Conservation (phyloP, 495 filamentous ascomycete species). For the Aspergillus ostianus region DNA sequence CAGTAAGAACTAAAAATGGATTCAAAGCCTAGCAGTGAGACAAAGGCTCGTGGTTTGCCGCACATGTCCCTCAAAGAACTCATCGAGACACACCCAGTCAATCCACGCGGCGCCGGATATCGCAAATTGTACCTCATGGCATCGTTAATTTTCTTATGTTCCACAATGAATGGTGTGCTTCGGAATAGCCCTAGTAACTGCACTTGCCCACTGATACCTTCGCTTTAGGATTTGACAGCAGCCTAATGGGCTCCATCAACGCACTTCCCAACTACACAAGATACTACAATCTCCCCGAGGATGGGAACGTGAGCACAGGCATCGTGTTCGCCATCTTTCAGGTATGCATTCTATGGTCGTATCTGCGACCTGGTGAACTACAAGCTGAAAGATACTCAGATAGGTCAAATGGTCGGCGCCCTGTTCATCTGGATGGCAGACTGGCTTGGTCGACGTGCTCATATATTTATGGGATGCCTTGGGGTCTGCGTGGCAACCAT, state of each 20-base stretch:
- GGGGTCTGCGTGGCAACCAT: slow-evolving; percentile 16
- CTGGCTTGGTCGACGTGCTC: slow-evolving; percentile 13
- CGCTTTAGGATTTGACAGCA: slow-evolving; percentile 11
- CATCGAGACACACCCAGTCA: slow-evolving; percentile 8
- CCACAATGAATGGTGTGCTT: slow-evolving; percentile 16
- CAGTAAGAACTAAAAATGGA: too few species aligned
- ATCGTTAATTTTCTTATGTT: slow-evolving; percentile 13
- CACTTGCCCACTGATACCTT: background rate
- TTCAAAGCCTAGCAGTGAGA: background rate
- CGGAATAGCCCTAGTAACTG: background rate
- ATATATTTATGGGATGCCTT: slow-evolving; percentile 16
- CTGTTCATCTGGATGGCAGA: slow-evolving; percentile 18
- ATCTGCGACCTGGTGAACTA: too few species aligned
- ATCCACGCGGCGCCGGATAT: slow-evolving; percentile 14
- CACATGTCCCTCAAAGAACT: background rate
- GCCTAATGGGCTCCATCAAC: slow-evolving; percentile 14
- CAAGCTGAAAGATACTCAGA: background rate
- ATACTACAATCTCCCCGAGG: slow-evolving; percentile 9
- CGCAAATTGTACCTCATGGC: slow-evolving; percentile 13
- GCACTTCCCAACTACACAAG: slow-evolving; percentile 13
- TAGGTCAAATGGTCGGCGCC: slow-evolving; percentile 15
- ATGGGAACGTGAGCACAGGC: slow-evolving; percentile 13
- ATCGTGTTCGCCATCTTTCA: slow-evolving; percentile 19
- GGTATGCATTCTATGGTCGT: background rate
- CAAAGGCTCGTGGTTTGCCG: background rate